phyloP scores from a whole-genome alignment of 2,329 filamentous ascomycete species.

The Hypomyces rosellus region DNA sequence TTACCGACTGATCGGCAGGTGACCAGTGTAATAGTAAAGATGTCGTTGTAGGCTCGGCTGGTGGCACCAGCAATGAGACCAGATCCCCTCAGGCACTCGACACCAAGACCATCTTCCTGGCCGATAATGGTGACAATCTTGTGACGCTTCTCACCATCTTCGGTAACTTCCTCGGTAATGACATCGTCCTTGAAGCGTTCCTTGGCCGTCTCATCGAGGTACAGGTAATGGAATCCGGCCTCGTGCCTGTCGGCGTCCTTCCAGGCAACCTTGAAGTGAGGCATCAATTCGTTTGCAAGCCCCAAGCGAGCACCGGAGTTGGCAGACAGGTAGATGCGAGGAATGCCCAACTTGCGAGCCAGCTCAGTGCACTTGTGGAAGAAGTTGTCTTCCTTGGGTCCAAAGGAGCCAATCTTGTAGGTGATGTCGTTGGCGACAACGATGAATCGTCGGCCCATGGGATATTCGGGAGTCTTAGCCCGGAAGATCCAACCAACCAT shows the following conservation, averaged over 20 bases:
- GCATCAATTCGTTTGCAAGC: constrained; percentile 93
- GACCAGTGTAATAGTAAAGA: constrained; percentile 96
- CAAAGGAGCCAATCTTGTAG: constrained; percentile 97
- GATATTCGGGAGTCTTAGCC: constrained; percentile 92
- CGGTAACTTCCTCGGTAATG: constrained; percentile 77
- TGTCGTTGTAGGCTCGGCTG: constrained; percentile 94
- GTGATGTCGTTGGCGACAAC: constrained; percentile 99
- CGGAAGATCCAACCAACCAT: constrained; percentile 99
- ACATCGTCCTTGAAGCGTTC: constrained; percentile 70
- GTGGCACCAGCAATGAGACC: constrained; percentile 98
- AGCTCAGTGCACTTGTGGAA: constrained; percentile 99
- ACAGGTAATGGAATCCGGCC: constrained; percentile 93
- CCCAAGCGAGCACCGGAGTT: constrained; percentile 98
- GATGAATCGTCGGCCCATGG: constrained; percentile 83
- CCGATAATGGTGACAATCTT: constrained; percentile 93
- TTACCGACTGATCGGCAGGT: constrained; percentile 94
- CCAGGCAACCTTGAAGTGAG: constrained; percentile 96
- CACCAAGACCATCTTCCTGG: constrained; percentile 90
- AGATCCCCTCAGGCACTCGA: constrained; percentile 93
- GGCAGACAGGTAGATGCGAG: constrained; percentile 94
- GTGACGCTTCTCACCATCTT: constrained; percentile 83
- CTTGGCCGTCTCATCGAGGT: constrained; percentile 81
- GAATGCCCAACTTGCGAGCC: constrained; percentile 88
- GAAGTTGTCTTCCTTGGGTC: constrained; percentile 93
- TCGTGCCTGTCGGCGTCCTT: constrained; percentile 78